A percentile compares a stretch with the other conserved stretches of the same genome.
phyloP scores from a whole-genome alignment of 108 stramenopile genomes.

The Cyclostephanos invisitatus region DNA sequence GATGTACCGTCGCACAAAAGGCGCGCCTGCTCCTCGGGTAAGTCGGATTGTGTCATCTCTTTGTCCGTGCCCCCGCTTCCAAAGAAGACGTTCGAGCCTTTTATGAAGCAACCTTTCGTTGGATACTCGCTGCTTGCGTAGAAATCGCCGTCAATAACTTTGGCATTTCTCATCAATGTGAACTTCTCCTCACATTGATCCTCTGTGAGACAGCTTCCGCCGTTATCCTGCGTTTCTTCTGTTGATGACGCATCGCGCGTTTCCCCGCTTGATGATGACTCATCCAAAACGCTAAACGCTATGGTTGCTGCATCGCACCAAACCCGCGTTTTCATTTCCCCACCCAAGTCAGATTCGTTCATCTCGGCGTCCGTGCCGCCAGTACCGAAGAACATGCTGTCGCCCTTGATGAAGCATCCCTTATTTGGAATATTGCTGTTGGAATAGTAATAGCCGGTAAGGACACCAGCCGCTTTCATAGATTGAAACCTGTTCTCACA shows the following conservation, averaged over 20 bases:
- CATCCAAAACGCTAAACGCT: no score
- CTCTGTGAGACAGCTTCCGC: conserved; percentile 2
- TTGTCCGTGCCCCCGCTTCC: conserved; percentile 6
- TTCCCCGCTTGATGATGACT: no score
- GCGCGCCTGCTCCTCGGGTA: conserved; percentile 14
- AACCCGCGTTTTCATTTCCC: conserved; percentile 9
- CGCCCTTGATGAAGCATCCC: conserved; percentile 14
- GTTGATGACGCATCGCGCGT: no score
- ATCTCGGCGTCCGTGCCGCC: conserved; percentile 17
- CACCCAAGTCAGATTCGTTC: conserved; percentile 2
- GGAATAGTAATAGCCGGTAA: neutral
- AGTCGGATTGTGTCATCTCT: conserved; percentile 6
- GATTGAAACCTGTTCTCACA: neutral
- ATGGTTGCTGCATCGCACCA: conserved; percentile 14
- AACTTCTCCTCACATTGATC: conserved; percentile 5
- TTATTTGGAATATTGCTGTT: conserved; percentile 1
- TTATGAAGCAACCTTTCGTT: conserved; percentile 16
- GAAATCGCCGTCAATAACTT: neutral
- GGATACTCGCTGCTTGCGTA: neutral
- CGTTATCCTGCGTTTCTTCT: neutral
- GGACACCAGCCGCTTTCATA: neutral
- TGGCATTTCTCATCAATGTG: neutral
- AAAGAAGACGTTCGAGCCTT: conserved; percentile 2
- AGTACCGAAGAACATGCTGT: conserved; percentile 3
- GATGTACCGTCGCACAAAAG: conserved; percentile 10